These are phyloP conservation scores for Vigna unguiculata DNA, from an alignment of 306 rosid genomes.

Conservation along the genomic window DNA sequence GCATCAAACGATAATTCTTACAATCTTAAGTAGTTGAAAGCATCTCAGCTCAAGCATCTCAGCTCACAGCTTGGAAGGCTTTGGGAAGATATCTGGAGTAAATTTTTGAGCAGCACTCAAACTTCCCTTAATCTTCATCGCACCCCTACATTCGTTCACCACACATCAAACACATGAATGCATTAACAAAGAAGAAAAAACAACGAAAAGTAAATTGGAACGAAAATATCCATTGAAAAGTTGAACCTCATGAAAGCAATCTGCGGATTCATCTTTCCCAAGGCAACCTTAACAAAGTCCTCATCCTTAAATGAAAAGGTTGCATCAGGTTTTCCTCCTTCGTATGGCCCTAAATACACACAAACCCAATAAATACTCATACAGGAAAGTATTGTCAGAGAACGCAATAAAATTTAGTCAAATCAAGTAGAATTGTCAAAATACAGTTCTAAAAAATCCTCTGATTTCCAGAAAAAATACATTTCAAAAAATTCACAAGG, in stretches of 20 bases:
- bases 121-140: constrained; percentile 89
- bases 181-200: constrained; percentile 26
- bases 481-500: no score
- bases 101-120: constrained; percentile 89
- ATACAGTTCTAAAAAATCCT: background rate
- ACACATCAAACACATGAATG: constrained; percentile 15
- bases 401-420: constrained; percentile 2
- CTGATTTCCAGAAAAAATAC: background rate
- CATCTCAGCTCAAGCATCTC: constrained; percentile 51
- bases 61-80: constrained; percentile 89
- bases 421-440: background rate
- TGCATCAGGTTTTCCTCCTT: constrained; percentile 96
- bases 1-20: constrained; percentile 20
- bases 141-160: constrained; percentile 65
- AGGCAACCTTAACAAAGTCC: constrained; percentile 86
- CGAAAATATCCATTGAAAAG: background rate
- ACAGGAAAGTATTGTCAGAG: background rate
- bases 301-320: constrained; percentile 85
- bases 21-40: constrained; percentile 26
- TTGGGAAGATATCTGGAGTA: constrained; percentile 92
- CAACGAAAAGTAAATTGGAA: background rate
- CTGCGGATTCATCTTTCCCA: constrained; percentile 93
- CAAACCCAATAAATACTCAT: background rate
- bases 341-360: constrained; percentile 66
- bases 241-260: constrained; percentile 88